These are phyloP conservation scores for Podospora pseudoanserina DNA, from an alignment of 495 filamentous ascomycete genomes.

Conservation along the genomic window DNA sequence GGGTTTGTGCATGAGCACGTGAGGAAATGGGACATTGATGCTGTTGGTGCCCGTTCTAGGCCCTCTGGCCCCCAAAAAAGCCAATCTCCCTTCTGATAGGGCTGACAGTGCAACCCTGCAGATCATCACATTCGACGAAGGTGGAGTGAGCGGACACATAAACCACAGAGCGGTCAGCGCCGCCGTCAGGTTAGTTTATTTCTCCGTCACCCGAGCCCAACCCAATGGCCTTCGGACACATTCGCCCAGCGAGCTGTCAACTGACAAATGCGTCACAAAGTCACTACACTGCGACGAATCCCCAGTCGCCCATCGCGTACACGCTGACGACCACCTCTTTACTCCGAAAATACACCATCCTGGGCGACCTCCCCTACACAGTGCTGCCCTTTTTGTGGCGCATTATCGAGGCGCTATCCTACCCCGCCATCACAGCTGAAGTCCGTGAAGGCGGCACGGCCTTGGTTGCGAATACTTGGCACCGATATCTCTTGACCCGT, in stretches of 20 bases:
- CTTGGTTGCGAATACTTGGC: slow-evolving; percentile 36
- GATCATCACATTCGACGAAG: slow-evolving; percentile 45
- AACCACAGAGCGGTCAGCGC: slow-evolving; percentile 44
- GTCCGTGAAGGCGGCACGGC: slow-evolving; percentile 28
- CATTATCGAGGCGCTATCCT: slow-evolving; percentile 36
- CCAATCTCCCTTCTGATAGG: not conserved
- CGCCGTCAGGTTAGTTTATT: slow-evolving; percentile 35
- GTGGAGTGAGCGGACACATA: slow-evolving; percentile 42
- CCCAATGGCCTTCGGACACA: not conserved
- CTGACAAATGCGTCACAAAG: slow-evolving; percentile 20
- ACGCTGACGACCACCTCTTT: slow-evolving; percentile 36
- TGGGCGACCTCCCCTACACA: slow-evolving; percentile 39
- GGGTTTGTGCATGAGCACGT: slow-evolving; percentile 34
- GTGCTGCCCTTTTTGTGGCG: slow-evolving; percentile 38
- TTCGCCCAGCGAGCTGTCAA: not conserved
- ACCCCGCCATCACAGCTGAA: slow-evolving; percentile 23
- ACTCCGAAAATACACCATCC: slow-evolving; percentile 40
- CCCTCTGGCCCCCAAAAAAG: not conserved
- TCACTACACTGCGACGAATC: slow-evolving; percentile 31
- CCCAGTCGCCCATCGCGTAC: slow-evolving; percentile 34
- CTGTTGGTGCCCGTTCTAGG: slow-evolving; percentile 22
- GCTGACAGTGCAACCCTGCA: slow-evolving; percentile 17
- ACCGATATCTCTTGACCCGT: slow-evolving; percentile 35
- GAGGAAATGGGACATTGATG: slow-evolving; percentile 39
- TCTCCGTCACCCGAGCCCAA: slow-evolving; percentile 15